phyloP scores from a whole-genome alignment of 2,329 filamentous ascomycete species.

The Monilinia vaccinii-corymbosi region DNA sequence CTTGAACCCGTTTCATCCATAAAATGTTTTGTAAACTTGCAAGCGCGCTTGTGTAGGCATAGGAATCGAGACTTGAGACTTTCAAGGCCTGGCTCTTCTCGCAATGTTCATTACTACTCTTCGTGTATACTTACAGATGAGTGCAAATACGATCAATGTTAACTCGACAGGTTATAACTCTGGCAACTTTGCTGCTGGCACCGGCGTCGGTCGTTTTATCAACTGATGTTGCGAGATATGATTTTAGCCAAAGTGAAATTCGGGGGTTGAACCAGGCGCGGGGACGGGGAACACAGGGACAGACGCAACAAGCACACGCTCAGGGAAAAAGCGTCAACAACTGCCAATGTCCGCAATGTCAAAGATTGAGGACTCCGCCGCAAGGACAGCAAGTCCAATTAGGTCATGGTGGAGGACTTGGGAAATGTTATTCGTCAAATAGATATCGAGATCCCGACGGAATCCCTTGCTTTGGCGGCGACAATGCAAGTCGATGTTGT shows the following conservation, averaged over 20 bases:
- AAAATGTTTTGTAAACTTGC: not conserved
- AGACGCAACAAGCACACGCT: not conserved
- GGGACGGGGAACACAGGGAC: not conserved
- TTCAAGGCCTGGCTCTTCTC: slow-evolving; percentile 4
- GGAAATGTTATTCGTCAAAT: slow-evolving; percentile 13
- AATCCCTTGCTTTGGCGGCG: slow-evolving; percentile 13
- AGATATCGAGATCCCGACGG: slow-evolving; percentile 9
- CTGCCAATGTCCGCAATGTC: not conserved
- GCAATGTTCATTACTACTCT: not conserved
- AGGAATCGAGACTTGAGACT: not conserved
- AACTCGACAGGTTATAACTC: slow-evolving; percentile 1
- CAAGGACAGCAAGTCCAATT: not conserved
- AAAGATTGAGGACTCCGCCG: not conserved
- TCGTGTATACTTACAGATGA: slow-evolving; percentile 2
- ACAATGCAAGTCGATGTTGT: slow-evolving; percentile 14
- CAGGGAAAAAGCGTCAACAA: not conserved
- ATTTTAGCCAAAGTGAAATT: not conserved
- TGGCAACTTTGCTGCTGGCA: slow-evolving; percentile 9
- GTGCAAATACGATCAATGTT: not conserved
- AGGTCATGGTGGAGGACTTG: not conserved
- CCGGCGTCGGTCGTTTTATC: not conserved
- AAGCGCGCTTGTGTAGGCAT: not conserved
- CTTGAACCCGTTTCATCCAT: not conserved
- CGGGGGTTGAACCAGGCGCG: not conserved
- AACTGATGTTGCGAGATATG: not conserved